Evolutionary conservation across 2,329 filamentous ascomycete species (phyloP), one percentile per base, ranked within the genome.

Genomic region (Fusarium longipes): DNA sequence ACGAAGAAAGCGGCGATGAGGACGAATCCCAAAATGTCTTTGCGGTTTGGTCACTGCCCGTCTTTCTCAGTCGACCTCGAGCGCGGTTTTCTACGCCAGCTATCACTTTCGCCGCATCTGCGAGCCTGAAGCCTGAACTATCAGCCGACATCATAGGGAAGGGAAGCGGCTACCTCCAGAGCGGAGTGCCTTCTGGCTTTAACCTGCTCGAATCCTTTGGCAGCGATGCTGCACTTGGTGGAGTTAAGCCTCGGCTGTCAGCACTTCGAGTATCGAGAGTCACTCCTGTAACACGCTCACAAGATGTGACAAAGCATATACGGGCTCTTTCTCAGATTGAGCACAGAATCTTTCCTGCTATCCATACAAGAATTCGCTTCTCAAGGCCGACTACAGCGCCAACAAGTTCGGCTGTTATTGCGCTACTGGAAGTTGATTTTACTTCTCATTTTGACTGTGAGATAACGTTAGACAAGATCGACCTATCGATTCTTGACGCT

Each of bases 161-260:
- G 36, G 77, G 79, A 11, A 82, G 86, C 58, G 89, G 91, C 51
- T 93, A 93, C 73, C 83, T 95, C 30, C 86, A 87, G 33, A 92
- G 89, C 73, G 87, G 88, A 57, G 79, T 89, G 25, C 89, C 92
- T 1, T 85, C 89, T 8, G 89, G 91, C 3, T 82, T 92, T 65
- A 96, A 95, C 75, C 82, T 95, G n/a, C 85, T 96, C 15, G 89
- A 92, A 73, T 86, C 92, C 5, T 91, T 95, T 63, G 83, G 85
- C 51, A 82, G 82, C 63, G 91, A 93, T 73, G 86, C 88, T 22
- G 84, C 84, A 25, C 81, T 93, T 18, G 81, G 80, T 17, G 87
- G 89, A 33, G 80, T 87, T 25, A 83, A 84, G 68, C 90, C 92
- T 44, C 86, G 87, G 29, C 82, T 96, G 3, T 93, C 91, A 11